Percentiles rank a stretch among this genome's conserved stretches.
Conservation (phyloP, 192 early-diverging fungal species). For the Geranomyces michiganensis region DNA sequence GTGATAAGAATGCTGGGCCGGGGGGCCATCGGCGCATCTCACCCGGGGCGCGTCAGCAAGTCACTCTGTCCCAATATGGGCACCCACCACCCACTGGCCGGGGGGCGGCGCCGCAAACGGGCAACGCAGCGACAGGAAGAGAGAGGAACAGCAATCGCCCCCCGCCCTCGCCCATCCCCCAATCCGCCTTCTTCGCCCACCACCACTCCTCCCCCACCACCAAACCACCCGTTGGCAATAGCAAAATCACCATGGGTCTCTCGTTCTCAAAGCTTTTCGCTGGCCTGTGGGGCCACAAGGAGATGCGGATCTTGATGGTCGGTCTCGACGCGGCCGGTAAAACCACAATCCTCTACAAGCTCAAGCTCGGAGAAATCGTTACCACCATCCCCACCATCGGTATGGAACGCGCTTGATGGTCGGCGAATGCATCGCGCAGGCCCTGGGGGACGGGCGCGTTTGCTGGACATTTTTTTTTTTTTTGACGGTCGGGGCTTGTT, state of each 20-base stretch:
- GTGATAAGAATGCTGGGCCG: no score
- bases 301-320: constrained; percentile 97
- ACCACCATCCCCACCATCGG: constrained; percentile 96
- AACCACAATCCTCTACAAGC: constrained; percentile 37
- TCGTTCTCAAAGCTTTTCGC: constrained; percentile 77
- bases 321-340: constrained; percentile 50
- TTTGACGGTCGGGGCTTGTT: neutral
- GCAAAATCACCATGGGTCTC: constrained; percentile 73
- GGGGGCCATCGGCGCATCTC: no score
- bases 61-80: no score
- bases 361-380: constrained; percentile 87
- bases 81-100: no score
- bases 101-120: no score
- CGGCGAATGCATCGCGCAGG: no score
- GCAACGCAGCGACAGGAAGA: no score
- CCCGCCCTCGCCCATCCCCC: no score
- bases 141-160: no score
- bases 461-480: no score
- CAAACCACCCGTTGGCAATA: neutral
- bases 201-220: neutral
- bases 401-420: constrained; percentile 41
- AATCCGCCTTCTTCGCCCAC: neutral
- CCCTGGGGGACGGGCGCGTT: no score
- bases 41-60: no score
- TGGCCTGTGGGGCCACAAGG: constrained; percentile 84